Base-by-base conservation (phyloP, 257 asterid genomes). In the Nicotiana knightiana region DNA sequence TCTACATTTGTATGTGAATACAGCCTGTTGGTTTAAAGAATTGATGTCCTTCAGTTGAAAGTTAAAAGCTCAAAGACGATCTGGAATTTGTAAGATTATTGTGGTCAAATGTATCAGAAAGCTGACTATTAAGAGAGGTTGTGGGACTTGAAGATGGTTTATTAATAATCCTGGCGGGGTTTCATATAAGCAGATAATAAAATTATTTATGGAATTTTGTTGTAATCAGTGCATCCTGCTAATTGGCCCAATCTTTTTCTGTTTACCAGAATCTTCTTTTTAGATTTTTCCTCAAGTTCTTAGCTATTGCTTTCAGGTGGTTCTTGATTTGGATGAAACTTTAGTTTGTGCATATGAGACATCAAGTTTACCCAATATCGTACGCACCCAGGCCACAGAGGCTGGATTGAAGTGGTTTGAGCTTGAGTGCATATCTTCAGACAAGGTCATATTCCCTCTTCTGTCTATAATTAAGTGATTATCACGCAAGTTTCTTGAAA, bases 291-390 rank as follows among this genome's bases (percentile, higher is more conserved):
- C 77, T 80, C 33, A 48, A 65, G 48, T 73, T 82, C 21, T 62
- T 85, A 67, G 75, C 53, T 82, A 79, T 62, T 85, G 83, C 78
- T 53, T 88, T 83, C 88, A 93, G 98, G 98, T 94, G 80, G 98
- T 94, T 86, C 97, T 94, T 83, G 97, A 94, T 88, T 88, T 94
- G 92, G 98, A 94, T 90, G 98, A 94, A 88, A 94, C 98, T 81
- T 89, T 92, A 78, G 92, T 94, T 17, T 94, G 97, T 90, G 97
- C 98, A 30, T 94, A 90, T 55, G 98, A 94, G 89, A 90, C 98
- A 11, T 91, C 94, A 80, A 91, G 93, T 86, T 86, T 94, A 85
- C 98, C 97, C 63, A 86, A 89, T 68, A 81, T 82, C 43, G 81
- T 92, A 84, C 91, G 97, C 81, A 90, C 86, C 89, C 97, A 90